phyloP scores from a whole-genome alignment of 768 basidiomycete genomes.

The Leccinum disarticulatum region DNA sequence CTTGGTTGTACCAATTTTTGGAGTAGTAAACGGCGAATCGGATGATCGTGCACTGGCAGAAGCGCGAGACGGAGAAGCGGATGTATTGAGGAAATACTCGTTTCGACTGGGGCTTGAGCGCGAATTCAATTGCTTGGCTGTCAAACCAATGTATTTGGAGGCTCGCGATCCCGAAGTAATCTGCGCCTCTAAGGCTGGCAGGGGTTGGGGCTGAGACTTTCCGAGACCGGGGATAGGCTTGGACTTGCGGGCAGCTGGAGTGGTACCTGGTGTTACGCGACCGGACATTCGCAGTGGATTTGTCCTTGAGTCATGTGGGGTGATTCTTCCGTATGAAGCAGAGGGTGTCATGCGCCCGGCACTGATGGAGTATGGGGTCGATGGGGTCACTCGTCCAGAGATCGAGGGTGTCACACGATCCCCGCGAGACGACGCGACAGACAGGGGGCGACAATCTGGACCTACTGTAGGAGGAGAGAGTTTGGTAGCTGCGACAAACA shows the following conservation, averaged over 20 bases:
- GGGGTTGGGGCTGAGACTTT: conserved; percentile 32
- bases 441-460: conserved; percentile 61
- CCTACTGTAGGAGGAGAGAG: conserved; percentile 76
- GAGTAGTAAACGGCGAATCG: conserved; percentile 66
- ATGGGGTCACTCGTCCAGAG: conserved; percentile 48
- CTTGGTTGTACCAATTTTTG: conserved; percentile 50
- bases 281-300: conserved; percentile 37
- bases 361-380: conserved; percentile 35
- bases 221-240: conserved; percentile 33
- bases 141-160: conserved; percentile 81
- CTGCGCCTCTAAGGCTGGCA: conserved; percentile 32
- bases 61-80: conserved; percentile 38
- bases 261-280: conserved; percentile 46
- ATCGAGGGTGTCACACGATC: conserved; percentile 45
- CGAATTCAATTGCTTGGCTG: conserved; percentile 73
- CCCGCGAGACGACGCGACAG: conserved; percentile 71
- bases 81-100: conserved; percentile 27
- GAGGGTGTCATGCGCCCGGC: conserved; percentile 61
- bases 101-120: conserved; percentile 28
- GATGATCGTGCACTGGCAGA: conserved; percentile 36
- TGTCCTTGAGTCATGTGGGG: conserved; percentile 32
- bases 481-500: conserved; percentile 84
- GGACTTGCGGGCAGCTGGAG: conserved; percentile 32
- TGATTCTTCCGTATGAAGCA: conserved; percentile 44
- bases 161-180: conserved; percentile 85